Conservation (phyloP, 2,329 filamentous ascomycete species). For the Pezicula rhizophila region DNA sequence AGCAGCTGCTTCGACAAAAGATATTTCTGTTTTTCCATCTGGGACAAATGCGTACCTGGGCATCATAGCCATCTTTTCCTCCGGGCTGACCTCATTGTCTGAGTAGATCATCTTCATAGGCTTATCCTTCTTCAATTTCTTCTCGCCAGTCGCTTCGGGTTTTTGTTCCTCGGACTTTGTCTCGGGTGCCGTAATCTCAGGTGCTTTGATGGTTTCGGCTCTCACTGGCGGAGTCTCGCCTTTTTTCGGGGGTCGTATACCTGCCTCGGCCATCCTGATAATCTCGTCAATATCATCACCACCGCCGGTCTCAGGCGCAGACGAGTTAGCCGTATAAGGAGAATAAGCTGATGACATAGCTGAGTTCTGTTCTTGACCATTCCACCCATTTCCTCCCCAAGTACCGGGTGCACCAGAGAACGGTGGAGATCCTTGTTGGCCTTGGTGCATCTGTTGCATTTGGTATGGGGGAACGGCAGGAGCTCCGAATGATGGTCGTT, state of each 20-base stretch:
- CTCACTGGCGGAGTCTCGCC: constrained; percentile 35
- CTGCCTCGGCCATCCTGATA: constrained; percentile 59
- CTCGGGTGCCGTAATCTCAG: constrained; percentile 35
- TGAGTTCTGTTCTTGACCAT: constrained; percentile 30
- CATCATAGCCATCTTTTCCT: constrained; percentile 81
- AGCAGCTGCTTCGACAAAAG: constrained; percentile 20
- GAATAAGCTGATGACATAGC: constrained; percentile 32
- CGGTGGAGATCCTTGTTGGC: constrained; percentile 27
- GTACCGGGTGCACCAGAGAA: constrained; percentile 19
- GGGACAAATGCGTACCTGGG: constrained; percentile 67
- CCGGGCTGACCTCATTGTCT: constrained; percentile 72
- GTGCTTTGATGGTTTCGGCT: constrained; percentile 31
- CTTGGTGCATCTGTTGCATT: constrained; percentile 51
- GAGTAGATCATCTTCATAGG: constrained; percentile 75
- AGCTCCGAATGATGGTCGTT: constrained; percentile 51
- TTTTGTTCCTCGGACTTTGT: constrained; percentile 11
- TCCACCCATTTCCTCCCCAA: constrained; percentile 31
- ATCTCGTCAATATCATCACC: constrained; percentile 59
- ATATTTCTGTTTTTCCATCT: constrained; percentile 28
- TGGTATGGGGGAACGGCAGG: constrained; percentile 40
- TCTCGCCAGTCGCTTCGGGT: constrained; percentile 46
- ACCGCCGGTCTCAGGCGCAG: constrained; percentile 28
- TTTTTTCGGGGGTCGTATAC: constrained; percentile 45
- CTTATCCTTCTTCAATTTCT: constrained; percentile 60
- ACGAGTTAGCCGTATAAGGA: constrained; percentile 31